Conservation (phyloP, 805 yeast genomes). For the Candida nitratophila region DNA sequence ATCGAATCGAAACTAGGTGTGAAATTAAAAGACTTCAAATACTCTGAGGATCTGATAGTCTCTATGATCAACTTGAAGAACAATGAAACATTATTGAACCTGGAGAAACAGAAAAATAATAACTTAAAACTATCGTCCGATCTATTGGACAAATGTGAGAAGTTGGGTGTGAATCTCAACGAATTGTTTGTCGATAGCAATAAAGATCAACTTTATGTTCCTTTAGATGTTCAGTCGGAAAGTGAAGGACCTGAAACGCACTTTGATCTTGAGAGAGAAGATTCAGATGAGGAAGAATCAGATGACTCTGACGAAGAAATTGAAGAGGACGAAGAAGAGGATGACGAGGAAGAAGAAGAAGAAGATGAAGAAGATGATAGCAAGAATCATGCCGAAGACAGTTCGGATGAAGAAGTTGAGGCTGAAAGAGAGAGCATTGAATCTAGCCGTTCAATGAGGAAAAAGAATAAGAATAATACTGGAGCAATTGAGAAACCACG, state of each 20-base stretch:
- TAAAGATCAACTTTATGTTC: background rate
- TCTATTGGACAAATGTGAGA: constrained; percentile 18
- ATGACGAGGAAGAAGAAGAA: background rate
- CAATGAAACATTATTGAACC: constrained; percentile 37
- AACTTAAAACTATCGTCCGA: constrained; percentile 29
- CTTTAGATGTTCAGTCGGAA: background rate
- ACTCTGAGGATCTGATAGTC: constrained; percentile 27
- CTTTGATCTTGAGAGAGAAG: background rate
- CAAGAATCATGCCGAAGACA: too few species aligned
- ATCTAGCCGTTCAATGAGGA: too few species aligned
- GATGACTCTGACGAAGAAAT: background rate
- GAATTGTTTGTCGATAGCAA: background rate
- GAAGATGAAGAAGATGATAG: background rate
- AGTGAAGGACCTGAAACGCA: background rate
- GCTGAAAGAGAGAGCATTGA: too few species aligned
- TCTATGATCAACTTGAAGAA: constrained; percentile 29
- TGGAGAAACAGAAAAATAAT: constrained; percentile 28
- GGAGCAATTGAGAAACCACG: too few species aligned
- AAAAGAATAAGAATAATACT: background rate
- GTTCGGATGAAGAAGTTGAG: background rate
- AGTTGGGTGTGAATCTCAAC: background rate
- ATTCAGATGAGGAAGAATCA: background rate
- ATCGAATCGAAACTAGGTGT: background rate
- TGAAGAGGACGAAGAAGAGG: background rate
- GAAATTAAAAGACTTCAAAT: constrained; percentile 20